A percentile compares a stretch with the other conserved stretches of the same genome.
These are phyloP conservation scores for Geosiphon pyriformis DNA, from an alignment of 192 early-diverging fungal species.

Conservation along the genomic window DNA sequence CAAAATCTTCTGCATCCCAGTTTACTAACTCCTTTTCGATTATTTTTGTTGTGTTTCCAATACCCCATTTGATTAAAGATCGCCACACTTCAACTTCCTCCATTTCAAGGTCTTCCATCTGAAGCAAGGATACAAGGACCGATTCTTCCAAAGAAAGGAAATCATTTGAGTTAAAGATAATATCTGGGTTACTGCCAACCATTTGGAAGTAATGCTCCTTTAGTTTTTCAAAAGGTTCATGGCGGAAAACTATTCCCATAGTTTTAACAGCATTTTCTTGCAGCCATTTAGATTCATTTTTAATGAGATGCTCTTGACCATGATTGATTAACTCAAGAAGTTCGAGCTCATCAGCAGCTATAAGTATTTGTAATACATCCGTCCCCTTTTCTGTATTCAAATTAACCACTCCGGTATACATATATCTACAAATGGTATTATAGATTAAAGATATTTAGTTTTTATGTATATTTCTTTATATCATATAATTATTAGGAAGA, in stretches of 20 bases:
- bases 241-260: no score
- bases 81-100: no score
- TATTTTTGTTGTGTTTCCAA: neutral
- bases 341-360: no score
- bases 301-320: no score
- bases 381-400: neutral
- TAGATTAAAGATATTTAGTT: neutral
- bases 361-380: slow-evolving; percentile 10
- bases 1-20: slow-evolving; percentile 9
- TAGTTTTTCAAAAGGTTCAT: no score
- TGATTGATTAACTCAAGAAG: slow-evolving; percentile 12
- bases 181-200: neutral
- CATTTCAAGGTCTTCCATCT: no score
- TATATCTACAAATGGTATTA: no score
- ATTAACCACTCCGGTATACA: neutral
- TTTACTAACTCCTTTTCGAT: neutral
- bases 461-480: neutral
- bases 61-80: no score
- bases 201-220: neutral
- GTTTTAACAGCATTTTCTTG: no score
- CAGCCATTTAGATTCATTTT: no score
- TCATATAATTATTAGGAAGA: neutral
- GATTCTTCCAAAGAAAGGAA: no score
- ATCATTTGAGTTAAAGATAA: neutral
- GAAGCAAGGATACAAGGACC: no score